A percentile compares a stretch with the other conserved stretches of the same genome.
phyloP scores from a whole-genome alignment of 805 yeast species.

The Candida orba region DNA sequence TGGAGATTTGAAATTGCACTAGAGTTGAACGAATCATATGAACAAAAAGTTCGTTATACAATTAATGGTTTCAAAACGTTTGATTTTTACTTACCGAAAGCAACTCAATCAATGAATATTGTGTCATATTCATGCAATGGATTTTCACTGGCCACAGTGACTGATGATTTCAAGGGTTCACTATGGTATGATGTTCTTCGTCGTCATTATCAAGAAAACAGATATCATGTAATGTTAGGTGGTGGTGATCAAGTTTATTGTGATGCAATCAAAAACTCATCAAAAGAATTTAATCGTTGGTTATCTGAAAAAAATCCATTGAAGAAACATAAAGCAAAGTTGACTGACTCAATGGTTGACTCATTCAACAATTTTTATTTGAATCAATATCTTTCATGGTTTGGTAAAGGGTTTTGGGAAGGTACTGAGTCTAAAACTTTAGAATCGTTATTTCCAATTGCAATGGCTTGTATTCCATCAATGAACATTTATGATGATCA shows the following conservation, averaged over 20 bases:
- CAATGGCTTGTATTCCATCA: conserved; percentile 78
- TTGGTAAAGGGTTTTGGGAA: conserved; percentile 81
- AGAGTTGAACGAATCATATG: conserved; percentile 33
- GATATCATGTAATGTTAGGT: conserved; percentile 91
- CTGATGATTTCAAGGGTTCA: conserved; percentile 60
- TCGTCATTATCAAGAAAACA: conserved; percentile 49
- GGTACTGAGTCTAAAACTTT: conserved; percentile 59
- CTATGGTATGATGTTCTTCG: conserved; percentile 82
- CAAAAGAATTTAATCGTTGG: conserved; percentile 56
- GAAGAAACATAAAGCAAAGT: conserved; percentile 36
- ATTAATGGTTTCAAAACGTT: conserved; percentile 46
- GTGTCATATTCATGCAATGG: conserved; percentile 89
- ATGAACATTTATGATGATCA: conserved; percentile 90
- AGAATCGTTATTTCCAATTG: conserved; percentile 62
- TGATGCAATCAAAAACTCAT: conserved; percentile 64
- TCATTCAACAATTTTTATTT: conserved; percentile 66
- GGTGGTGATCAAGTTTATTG: conserved; percentile 96
- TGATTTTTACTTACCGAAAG: conserved; percentile 65
- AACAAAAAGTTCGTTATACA: conserved; percentile 57
- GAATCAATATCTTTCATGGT: conserved; percentile 76
- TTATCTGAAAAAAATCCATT: conserved; percentile 42
- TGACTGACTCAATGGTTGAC: conserved; percentile 39
- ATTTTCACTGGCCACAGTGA: conserved; percentile 67
- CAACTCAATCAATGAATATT: conserved; percentile 64
- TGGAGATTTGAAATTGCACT: conserved; percentile 60